Base-by-base conservation (phyloP, 805 yeast genomes). In the Saccharomycopsis babjevae region DNA sequence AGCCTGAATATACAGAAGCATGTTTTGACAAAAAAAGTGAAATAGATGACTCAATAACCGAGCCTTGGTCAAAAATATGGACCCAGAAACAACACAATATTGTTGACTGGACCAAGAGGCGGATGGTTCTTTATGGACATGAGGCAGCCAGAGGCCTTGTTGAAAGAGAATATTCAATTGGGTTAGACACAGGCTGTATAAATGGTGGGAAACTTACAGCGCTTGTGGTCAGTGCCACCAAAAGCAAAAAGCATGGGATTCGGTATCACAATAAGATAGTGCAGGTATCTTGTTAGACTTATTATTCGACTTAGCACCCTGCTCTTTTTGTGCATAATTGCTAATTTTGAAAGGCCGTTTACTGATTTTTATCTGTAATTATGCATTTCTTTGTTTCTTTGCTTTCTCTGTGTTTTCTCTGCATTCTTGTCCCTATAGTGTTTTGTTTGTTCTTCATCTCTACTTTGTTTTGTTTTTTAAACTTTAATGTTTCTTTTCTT, bases 111-210 rank as follows among this genome's bases (percentile, higher is more conserved):
- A 61, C 63, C 60, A 52, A 62, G 60, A 6, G 64, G 68, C 32
- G 61, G 68, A 65, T 70, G 25, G 90, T 89, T 3, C 83, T 82
- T 67, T 92, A 92, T 69, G 98, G 97, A 1, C 98, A 92, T 69
- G 96, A 89, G 69, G 96, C 97, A 3, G 77, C 83, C 60, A 75
- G 85, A 59, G 97, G 97, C 0, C 78, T 91, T 57, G 83, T 80
- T 60, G 65, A 85, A 57, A 79, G 80, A 65, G 79, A 80, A 63
- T 89, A 77, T 71, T 77, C 96, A 2, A 83, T 81, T 67, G 98
- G 97, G 0, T 73, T 92, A 46, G 98, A 93, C 69, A 76, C 88
- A 11, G 89, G 88, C 0, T 92, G 97, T 76, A 88, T 84, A 61
- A 80, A 81, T 62, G 97, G 97, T 3, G 85, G 83, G 13, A 70